Evolutionary conservation across 2,329 filamentous ascomycete species (phyloP), one percentile per base, ranked within the genome.

Genomic region (Sporothrix phasma): DNA sequence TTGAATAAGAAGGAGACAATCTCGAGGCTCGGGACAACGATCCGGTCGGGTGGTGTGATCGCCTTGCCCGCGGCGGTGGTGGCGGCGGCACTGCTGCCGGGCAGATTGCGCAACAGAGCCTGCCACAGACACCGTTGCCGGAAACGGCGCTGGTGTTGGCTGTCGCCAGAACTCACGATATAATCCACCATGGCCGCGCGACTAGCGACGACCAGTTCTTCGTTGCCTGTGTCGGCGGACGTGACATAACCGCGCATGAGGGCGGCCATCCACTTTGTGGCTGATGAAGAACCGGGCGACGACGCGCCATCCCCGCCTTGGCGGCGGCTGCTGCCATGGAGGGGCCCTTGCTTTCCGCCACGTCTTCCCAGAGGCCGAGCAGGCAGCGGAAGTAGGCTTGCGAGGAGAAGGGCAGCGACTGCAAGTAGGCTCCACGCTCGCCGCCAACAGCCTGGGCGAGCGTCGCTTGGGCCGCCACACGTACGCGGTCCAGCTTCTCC

Each of bases 401-500:
- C 0, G 85, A 88, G 0, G 87, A 88, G 64, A 82, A 83, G 0
- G 76, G 79, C 13, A 79, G 70, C 8, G 71, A 68, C 6, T 68
- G 67, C 46, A 84, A 77, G 10, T 59, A 62, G 39, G 19, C 22
- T 17, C 39, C 62, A n/a, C 49, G 43, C 19, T 37, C 43, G 13
- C 37, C 34, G 22, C 47, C 54, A 7, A 75, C 68, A n/a, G 77
- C 70, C 53, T 81, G 68, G 4, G 75, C 75, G 53, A 87, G 70
- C 10, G 80, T 80, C 37, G 78, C 75, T 66, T 88, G 85, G 1
- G 87, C 88, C 67, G 85, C 82, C 0, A 84, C 78, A 26, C 94
- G 85, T 19, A 97, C 88, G 67, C 90, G 89, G 73, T 97, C 93
- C 1, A 97, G 81, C 73, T 96, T 97, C 75, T 99, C 94, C 0